phyloP scores from a whole-genome alignment of 805 yeast genomes.

The Lachancea lanzarotensis region DNA sequence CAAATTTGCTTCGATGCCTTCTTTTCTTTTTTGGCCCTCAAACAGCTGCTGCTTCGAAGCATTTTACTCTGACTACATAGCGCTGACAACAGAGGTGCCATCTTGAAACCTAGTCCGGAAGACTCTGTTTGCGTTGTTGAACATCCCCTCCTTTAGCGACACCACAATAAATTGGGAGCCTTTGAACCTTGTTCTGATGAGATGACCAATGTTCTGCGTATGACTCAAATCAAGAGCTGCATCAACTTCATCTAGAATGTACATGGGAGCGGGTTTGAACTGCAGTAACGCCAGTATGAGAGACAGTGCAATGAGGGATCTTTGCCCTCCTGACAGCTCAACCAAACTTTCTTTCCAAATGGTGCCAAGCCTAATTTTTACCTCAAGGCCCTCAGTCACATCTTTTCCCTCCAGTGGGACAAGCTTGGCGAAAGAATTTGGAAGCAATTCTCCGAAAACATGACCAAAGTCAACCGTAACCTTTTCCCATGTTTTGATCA shows the following conservation, averaged over 20 bases:
- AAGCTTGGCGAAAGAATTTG: slow-evolving; percentile 83
- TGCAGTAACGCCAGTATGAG: slow-evolving; percentile 86
- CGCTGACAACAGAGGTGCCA: slow-evolving; percentile 87
- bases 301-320: slow-evolving; percentile 89
- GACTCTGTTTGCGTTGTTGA: slow-evolving; percentile 91
- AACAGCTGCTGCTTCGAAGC: too few relatives aligned
- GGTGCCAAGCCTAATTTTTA: slow-evolving; percentile 79
- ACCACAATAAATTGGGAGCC: slow-evolving; percentile 97
- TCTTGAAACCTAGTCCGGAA: slow-evolving; percentile 93
- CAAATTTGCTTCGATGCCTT: too few relatives aligned
- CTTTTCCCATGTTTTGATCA: slow-evolving; percentile 76
- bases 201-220: slow-evolving; percentile 94
- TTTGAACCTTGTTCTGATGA: slow-evolving; percentile 89
- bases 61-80: slow-evolving; percentile 37
- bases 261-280: slow-evolving; percentile 98
- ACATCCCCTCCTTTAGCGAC: slow-evolving; percentile 96
- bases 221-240: slow-evolving; percentile 97
- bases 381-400: slow-evolving; percentile 85
- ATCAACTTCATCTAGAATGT: slow-evolving; percentile 94
- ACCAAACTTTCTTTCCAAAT: slow-evolving; percentile 95
- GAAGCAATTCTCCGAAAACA: slow-evolving; percentile 81
- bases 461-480: slow-evolving; percentile 86
- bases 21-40: too few relatives aligned
- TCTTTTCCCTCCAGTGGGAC: slow-evolving; percentile 76
- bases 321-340: slow-evolving; percentile 94